A percentile compares a stretch with the other conserved stretches of the same genome.
Conservation (phyloP, 768 basidiomycete species). For the Suillus paluster region DNA sequence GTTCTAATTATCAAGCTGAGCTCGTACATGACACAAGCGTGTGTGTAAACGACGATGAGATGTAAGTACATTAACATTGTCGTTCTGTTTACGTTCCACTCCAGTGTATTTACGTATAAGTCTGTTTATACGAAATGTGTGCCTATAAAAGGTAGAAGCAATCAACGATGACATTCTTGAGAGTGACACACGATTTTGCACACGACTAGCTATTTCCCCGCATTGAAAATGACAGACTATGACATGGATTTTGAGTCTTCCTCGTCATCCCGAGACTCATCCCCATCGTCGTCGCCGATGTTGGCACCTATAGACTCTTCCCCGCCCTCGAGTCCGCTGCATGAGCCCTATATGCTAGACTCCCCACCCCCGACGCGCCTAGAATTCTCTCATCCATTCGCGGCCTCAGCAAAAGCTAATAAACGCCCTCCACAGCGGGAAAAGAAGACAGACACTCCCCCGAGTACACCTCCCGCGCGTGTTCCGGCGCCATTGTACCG, state of each 20-base stretch:
- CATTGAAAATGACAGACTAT: conserved; percentile 5
- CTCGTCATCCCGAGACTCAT: conserved; percentile 37
- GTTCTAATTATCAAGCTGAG: no score
- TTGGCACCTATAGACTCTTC: conserved; percentile 43
- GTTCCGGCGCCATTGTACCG: conserved; percentile 15
- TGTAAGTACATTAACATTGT: not conserved
- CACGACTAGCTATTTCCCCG: conserved; percentile 4
- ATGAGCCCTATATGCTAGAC: conserved; percentile 32
- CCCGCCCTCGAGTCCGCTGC: conserved; percentile 37
- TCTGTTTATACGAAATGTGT: not conserved
- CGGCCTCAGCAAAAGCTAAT: conserved; percentile 57
- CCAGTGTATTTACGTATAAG: not conserved
- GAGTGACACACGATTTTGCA: not conserved
- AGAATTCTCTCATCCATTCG: conserved; percentile 51
- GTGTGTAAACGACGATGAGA: no score
- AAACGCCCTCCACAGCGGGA: conserved; percentile 51
- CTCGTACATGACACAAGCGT: no score
- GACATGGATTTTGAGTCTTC: conserved; percentile 6
- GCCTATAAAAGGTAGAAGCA: conserved; percentile 5
- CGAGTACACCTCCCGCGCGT: conserved; percentile 24
- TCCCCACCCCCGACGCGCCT: conserved; percentile 31
- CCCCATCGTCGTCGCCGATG: conserved; percentile 56
- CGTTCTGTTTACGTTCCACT: not conserved
- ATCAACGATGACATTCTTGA: not conserved
- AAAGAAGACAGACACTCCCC: conserved; percentile 33